These are phyloP conservation scores for Lactarius indigo DNA, from an alignment of 768 basidiomycete species.

Conservation along the genomic window DNA sequence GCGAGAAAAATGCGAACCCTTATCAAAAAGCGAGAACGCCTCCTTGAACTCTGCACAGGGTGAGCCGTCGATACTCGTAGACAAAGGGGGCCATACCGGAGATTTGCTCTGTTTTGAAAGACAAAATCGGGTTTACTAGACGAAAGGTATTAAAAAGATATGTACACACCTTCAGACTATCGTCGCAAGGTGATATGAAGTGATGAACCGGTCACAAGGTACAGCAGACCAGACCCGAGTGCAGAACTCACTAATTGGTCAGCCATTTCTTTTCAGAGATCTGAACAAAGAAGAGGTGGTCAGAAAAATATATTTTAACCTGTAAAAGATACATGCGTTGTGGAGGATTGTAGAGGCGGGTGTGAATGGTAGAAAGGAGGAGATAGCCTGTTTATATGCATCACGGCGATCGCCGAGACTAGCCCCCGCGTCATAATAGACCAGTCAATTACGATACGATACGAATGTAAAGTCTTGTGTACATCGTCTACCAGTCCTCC, in stretches of 20 bases:
- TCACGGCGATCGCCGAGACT: slow-evolving; percentile 20
- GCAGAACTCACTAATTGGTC: slow-evolving; percentile 47
- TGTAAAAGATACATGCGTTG: background rate
- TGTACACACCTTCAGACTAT: slow-evolving; percentile 55
- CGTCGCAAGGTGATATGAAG: slow-evolving; percentile 1
- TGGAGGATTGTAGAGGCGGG: background rate
- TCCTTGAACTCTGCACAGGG: slow-evolving; percentile 89
- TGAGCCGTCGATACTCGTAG: background rate
- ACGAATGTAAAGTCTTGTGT: background rate
- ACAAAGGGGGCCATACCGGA: slow-evolving; percentile 55
- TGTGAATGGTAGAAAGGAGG: background rate
- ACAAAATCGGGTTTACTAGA: background rate
- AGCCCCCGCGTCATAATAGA: background rate
- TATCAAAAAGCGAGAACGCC: slow-evolving; percentile 97
- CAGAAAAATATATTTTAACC: background rate
- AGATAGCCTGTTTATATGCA: background rate
- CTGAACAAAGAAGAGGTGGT: slow-evolving; percentile 9
- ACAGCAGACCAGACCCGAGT: background rate
- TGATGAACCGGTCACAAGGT: background rate
- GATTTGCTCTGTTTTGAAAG: slow-evolving; percentile 67
- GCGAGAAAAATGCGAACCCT: slow-evolving; percentile 51
- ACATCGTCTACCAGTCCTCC: slow-evolving; percentile 28
- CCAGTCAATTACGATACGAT: background rate
- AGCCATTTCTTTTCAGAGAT: slow-evolving; percentile 39
- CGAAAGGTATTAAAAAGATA: slow-evolving; percentile 10